Conservation (phyloP, 176 grass and related monocot genomes). For the Cocos nucifera region DNA sequence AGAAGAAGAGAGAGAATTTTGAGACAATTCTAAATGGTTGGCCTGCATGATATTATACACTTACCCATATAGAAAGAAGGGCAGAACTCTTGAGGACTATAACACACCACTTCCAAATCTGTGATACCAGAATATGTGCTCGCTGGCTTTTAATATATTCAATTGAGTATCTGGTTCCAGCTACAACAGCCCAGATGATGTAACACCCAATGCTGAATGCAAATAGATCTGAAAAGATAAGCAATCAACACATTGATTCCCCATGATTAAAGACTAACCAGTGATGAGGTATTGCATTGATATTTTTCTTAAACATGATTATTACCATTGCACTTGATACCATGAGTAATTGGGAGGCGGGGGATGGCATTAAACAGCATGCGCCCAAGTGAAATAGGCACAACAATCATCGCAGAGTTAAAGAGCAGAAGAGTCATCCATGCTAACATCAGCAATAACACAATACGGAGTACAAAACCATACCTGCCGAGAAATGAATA, state of each 20-base stretch:
- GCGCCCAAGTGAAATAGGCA: conserved; percentile 89
- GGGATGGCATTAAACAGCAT: conserved; percentile 79
- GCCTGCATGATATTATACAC: background rate
- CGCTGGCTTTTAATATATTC: conserved; percentile 69
- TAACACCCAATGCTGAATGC: conserved; percentile 96
- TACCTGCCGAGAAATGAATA: conserved; percentile 49
- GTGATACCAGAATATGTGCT: conserved; percentile 54
- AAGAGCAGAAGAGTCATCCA: conserved; percentile 94
- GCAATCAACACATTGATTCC: background rate
- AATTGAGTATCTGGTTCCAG: conserved; percentile 71
- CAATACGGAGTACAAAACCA: conserved; percentile 83
- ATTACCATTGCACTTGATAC: conserved; percentile 97
- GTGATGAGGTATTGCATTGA: background rate
- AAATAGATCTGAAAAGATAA: conserved; percentile 56
- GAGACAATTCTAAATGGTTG: no score
- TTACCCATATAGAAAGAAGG: conserved; percentile 92
- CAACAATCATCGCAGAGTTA: conserved; percentile 86
- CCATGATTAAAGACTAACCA: background rate
- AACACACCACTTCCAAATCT: conserved; percentile 79
- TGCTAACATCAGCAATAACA: conserved; percentile 73
- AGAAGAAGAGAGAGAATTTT: no score
- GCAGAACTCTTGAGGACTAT: conserved; percentile 80
- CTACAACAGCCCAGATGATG: conserved; percentile 67
- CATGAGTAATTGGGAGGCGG: conserved; percentile 82
- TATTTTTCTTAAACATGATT: background rate